phyloP scores from a whole-genome alignment of 805 yeast genomes.

The Lipomyces orientalis region DNA sequence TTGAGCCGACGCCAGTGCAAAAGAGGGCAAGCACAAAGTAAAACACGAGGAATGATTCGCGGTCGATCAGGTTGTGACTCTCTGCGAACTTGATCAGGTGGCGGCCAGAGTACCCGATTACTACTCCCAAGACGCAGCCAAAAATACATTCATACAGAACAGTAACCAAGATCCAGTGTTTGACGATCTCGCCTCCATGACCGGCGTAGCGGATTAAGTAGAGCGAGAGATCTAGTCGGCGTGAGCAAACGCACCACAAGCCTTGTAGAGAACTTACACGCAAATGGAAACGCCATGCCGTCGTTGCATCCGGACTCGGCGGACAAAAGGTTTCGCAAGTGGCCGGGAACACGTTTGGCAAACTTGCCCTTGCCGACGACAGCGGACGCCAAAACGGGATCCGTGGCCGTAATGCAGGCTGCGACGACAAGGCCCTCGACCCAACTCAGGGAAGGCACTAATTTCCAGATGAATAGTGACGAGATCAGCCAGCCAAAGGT shows the following conservation, averaged over 20 bases:
- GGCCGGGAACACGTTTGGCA: constrained; percentile 92
- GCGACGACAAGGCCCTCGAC: constrained; percentile 73
- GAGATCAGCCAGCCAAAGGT: constrained; percentile 86
- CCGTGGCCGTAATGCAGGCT: constrained; percentile 94
- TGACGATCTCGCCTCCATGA: constrained; percentile 68
- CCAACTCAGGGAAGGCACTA: constrained; percentile 76
- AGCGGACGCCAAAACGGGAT: constrained; percentile 93
- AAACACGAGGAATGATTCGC: constrained; percentile 86
- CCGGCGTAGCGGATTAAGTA: constrained; percentile 71
- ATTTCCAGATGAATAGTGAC: constrained; percentile 76
- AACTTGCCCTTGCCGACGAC: constrained; percentile 94
- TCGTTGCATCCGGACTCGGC: constrained; percentile 93
- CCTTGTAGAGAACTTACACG: constrained; percentile 43
- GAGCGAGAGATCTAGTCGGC: constrained; percentile 55
- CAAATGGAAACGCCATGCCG: constrained; percentile 95
- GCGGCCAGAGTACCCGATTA: constrained; percentile 73
- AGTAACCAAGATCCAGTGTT: constrained; percentile 79
- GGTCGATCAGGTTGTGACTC: constrained; percentile 68
- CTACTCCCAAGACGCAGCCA: constrained; percentile 75
- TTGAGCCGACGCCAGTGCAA: constrained; percentile 88
- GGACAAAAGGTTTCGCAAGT: constrained; percentile 76
- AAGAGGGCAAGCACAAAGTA: constrained; percentile 80
- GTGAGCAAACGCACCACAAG: too few relatives aligned
- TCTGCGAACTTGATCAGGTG: constrained; percentile 79
- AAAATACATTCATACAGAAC: constrained; percentile 80